phyloP scores from a whole-genome alignment of 768 basidiomycete species.

The Phaffia australis region DNA sequence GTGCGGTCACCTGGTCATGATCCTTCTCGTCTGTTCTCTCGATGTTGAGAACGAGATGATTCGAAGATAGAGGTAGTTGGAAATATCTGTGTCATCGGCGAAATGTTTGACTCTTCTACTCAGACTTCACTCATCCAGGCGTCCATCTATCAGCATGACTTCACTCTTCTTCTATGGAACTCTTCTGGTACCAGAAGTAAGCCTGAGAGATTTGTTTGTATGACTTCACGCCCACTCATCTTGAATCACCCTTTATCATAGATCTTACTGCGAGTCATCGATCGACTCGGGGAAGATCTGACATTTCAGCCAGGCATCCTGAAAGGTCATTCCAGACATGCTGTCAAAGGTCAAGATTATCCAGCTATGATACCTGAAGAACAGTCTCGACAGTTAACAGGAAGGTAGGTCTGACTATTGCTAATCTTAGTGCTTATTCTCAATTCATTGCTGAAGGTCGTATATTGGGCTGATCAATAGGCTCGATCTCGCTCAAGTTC shows the following conservation, averaged over 20 bases:
- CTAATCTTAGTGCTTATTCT: neutral
- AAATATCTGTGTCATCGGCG: too few relatives aligned
- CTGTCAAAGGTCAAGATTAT: constrained; percentile 21
- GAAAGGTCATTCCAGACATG: neutral
- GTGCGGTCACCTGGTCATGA: too few relatives aligned
- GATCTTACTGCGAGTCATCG: constrained; percentile 9
- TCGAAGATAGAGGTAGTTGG: too few relatives aligned
- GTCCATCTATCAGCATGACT: neutral
- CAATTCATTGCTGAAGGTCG: neutral
- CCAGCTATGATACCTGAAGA: constrained; percentile 13
- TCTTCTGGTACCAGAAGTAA: constrained; percentile 8
- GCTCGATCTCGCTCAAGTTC: neutral
- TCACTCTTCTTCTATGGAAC: constrained; percentile 18
- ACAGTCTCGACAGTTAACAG: neutral
- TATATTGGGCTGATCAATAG: neutral
- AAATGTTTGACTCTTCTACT: too few relatives aligned
- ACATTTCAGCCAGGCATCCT: constrained; percentile 11
- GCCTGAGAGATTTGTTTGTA: neutral
- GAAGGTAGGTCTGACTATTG: constrained; percentile 2
- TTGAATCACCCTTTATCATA: neutral
- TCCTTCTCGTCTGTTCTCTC: too few relatives aligned
- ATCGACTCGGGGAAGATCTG: constrained; percentile 2
- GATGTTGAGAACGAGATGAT: too few relatives aligned
- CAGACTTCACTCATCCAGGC: too few relatives aligned
- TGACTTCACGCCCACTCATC: too few relatives aligned